Evolutionary conservation across 2,329 filamentous ascomycete genomes (phyloP).

Genomic region (Achaetomium macrosporum): DNA sequence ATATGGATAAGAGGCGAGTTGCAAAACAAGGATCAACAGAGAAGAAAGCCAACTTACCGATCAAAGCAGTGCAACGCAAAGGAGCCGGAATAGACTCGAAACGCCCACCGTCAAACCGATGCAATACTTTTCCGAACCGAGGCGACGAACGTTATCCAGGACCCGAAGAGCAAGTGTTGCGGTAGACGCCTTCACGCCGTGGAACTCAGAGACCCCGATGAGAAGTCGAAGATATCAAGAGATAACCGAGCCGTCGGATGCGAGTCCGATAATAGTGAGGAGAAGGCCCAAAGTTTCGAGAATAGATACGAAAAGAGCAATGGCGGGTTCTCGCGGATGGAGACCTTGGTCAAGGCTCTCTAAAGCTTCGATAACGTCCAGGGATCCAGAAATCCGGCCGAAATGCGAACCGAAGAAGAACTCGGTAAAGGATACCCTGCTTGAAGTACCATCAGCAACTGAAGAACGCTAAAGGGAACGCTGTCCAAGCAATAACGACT

Average conservation of each 20-base stretch:
- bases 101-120: background rate
- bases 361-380: background rate
- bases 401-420: background rate
- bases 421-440: no score
- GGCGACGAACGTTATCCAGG: slow-evolving; percentile 9
- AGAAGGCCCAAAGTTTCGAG: slow-evolving; percentile 7
- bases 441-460: no score
- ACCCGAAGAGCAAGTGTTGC: slow-evolving; percentile 7
- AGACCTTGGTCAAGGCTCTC: background rate
- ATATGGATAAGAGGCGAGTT: background rate
- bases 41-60: slow-evolving; percentile 1
- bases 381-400: background rate
- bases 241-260: slow-evolving; percentile 1
- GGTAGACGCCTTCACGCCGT: slow-evolving; percentile 21
- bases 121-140: background rate
- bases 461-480: no score
- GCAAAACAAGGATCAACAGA: no score
- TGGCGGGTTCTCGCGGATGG: background rate
- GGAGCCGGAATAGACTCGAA: background rate
- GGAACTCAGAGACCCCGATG: slow-evolving; percentile 18
- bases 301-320: slow-evolving; percentile 7
- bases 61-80: background rate
- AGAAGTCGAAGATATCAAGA: slow-evolving; percentile 17
- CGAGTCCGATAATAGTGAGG: slow-evolving; percentile 1
- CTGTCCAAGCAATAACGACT: no score